These are phyloP conservation scores for Haematococcus sp. DNA, from an alignment of 139 green algal genomes.

Conservation along the genomic window DNA sequence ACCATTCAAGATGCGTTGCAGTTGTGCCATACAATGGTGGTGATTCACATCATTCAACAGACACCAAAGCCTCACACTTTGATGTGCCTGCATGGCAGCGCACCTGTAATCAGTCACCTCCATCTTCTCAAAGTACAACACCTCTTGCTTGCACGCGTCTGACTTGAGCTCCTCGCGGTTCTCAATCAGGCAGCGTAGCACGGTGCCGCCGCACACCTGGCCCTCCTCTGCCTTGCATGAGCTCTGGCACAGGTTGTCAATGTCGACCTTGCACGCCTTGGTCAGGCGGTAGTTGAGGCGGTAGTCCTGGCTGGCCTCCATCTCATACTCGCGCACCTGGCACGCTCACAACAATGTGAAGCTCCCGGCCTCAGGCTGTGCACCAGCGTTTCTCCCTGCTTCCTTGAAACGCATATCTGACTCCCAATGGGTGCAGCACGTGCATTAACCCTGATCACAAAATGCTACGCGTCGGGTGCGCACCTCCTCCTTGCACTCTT, in stretches of 20 bases:
- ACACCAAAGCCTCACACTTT: too few species aligned
- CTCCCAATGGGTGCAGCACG: too few species aligned
- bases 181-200: constrained; percentile 81
- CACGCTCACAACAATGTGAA: too few species aligned
- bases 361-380: neutral
- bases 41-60: too few species aligned
- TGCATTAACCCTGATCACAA: too few species aligned
- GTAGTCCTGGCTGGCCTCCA: constrained; percentile 67
- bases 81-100: neutral
- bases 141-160: constrained; percentile 74
- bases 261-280: constrained; percentile 64
- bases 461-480: too few species aligned
- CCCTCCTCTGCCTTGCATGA: constrained; percentile 52
- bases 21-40: too few species aligned
- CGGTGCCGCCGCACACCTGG: constrained; percentile 39
- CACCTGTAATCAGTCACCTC: constrained; percentile 46
- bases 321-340: constrained; percentile 49
- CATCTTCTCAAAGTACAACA: constrained; percentile 83
- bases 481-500: constrained; percentile 68
- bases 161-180: constrained; percentile 65
- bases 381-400: neutral
- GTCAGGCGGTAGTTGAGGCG: constrained; percentile 81
- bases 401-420: neutral
- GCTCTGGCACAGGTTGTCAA: constrained; percentile 55
- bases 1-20: too few species aligned